A percentile compares a stretch with the other conserved stretches of the same genome.
Conservation (phyloP, 2,329 filamentous ascomycete species). For the Gremmenia infestans region DNA sequence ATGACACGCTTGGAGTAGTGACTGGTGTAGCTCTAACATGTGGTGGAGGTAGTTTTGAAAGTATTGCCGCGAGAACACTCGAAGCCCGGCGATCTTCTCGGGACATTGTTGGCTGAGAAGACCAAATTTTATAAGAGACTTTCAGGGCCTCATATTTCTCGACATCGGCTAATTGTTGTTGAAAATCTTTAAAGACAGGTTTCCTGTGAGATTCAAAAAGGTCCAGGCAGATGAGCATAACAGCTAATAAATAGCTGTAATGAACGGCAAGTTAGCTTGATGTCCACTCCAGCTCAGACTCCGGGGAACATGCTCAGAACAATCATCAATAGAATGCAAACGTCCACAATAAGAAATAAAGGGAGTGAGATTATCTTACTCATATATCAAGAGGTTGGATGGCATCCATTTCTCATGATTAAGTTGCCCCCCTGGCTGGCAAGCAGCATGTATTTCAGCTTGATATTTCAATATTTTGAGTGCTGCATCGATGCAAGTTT, state of each 20-base stretch:
- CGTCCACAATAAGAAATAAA: too few species aligned
- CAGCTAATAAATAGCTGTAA: slow-evolving; percentile 7
- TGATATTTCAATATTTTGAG: slow-evolving; percentile 44
- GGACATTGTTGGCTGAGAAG: not conserved
- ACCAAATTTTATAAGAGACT: slow-evolving; percentile 11
- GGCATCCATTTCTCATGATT: slow-evolving; percentile 12
- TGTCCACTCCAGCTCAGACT: too few species aligned
- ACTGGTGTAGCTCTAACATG: not conserved
- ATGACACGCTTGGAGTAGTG: not conserved
- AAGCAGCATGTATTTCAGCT: slow-evolving; percentile 8
- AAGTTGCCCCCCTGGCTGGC: slow-evolving; percentile 7
- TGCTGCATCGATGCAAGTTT: slow-evolving; percentile 45
- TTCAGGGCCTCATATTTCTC: slow-evolving; percentile 5
- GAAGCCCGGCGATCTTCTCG: slow-evolving; percentile 9
- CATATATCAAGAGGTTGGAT: slow-evolving; percentile 10
- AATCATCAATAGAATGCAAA: too few species aligned
- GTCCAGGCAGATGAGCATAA: slow-evolving; percentile 14
- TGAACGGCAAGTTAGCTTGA: too few species aligned
- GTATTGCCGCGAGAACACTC: slow-evolving; percentile 8
- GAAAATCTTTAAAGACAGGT: not conserved
- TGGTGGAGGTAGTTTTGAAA: slow-evolving; percentile 7
- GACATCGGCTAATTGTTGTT: not conserved
- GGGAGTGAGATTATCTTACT: not conserved
- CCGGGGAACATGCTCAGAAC: too few species aligned
- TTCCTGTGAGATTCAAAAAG: slow-evolving; percentile 6